Evolutionary conservation across 2,329 filamentous ascomycete genomes (phyloP), one percentile per base, ranked within the genome.

Genomic region (Chaetomium olivaceum): DNA sequence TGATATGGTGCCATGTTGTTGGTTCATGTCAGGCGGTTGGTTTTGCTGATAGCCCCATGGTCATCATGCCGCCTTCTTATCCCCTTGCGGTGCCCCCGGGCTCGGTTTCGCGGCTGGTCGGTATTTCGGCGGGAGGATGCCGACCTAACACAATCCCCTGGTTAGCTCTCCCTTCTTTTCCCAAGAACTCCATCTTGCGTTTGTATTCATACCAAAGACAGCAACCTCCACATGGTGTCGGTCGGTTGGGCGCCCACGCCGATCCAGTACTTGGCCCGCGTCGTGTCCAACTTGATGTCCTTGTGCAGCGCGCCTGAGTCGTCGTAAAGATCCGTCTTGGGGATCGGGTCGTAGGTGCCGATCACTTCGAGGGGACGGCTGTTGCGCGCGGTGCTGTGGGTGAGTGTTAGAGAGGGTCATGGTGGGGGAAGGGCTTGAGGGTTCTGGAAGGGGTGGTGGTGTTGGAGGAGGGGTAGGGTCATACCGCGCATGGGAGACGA

Each of bases 191-290:
- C n/a, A n/a, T n/a, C n/a, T n/a, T n/a, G n/a, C n/a, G n/a, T n/a
- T n/a, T n/a, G n/a, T n/a, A n/a, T n/a, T 21, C 64, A 0, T 65
- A 71, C 70, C 65, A 70, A 62, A 63, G 86, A 86, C 72, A 99
- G 81, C 73, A 98, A 78, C 76, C 92, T 85, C 93, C 93, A 97
- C 43, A 91, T 91, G 3, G 91, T 89, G 71, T 97, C 92, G 68
- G 91, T 93, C 11, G 95, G 95, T 80, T 99, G 95, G 63, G 95
- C 95, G 0, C 95, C 95, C 3, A 98, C 94, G 76, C 95, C 95
- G 43, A 99, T 84, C 95, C 95, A 99, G 81, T 99, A 99, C 78
- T 90, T 89, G 64, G 94, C 91, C 67, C 95, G 84, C 70, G 87
- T 82, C 8, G 86, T 81, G 78, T 99, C 95, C 16, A 99, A 84